phyloP scores from a whole-genome alignment of 805 yeast genomes.

The Suhomyces canberraensis region DNA sequence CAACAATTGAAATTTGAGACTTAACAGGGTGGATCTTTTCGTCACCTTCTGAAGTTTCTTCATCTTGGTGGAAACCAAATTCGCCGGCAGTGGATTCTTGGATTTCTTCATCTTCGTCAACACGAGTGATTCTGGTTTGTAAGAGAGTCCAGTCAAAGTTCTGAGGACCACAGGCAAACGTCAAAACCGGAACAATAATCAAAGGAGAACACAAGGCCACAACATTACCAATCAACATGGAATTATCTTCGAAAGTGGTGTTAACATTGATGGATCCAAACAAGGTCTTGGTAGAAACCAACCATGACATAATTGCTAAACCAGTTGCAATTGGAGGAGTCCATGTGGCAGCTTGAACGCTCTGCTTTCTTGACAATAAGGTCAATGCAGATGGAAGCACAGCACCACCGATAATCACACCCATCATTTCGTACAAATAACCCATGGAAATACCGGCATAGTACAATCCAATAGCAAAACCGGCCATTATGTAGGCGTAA shows the following conservation, averaged over 20 bases:
- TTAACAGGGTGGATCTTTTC: slow-evolving; percentile 33
- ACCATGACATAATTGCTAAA: slow-evolving; percentile 64
- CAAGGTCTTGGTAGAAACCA: slow-evolving; percentile 33
- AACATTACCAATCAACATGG: slow-evolving; percentile 88
- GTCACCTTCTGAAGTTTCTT: slow-evolving; percentile 13
- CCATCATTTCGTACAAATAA: slow-evolving; percentile 83
- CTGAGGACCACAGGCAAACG: slow-evolving; percentile 62
- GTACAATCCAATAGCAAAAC: slow-evolving; percentile 75
- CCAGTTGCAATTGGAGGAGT: slow-evolving; percentile 80
- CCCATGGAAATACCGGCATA: slow-evolving; percentile 87
- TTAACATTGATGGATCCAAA: slow-evolving; percentile 31
- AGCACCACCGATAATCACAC: slow-evolving; percentile 82
- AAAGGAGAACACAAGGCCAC: slow-evolving; percentile 76
- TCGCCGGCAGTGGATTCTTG: slow-evolving; percentile 32
- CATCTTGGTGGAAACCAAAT: slow-evolving; percentile 13
- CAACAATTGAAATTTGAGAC: slow-evolving; percentile 39
- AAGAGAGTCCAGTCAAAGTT: slow-evolving; percentile 70
- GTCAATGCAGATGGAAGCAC: slow-evolving; percentile 75
- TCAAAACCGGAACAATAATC: slow-evolving; percentile 62
- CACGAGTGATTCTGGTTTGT: slow-evolving; percentile 53
- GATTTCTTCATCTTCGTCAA: slow-evolving; percentile 70
- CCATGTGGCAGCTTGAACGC: slow-evolving; percentile 61
- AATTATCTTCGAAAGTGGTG: slow-evolving; percentile 75
- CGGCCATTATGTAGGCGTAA: slow-evolving; percentile 66
- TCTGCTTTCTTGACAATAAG: slow-evolving; percentile 61